These are phyloP conservation scores for Raphidocelis subcapitata DNA, from an alignment of 139 green algal species.

Conservation along the genomic window DNA sequence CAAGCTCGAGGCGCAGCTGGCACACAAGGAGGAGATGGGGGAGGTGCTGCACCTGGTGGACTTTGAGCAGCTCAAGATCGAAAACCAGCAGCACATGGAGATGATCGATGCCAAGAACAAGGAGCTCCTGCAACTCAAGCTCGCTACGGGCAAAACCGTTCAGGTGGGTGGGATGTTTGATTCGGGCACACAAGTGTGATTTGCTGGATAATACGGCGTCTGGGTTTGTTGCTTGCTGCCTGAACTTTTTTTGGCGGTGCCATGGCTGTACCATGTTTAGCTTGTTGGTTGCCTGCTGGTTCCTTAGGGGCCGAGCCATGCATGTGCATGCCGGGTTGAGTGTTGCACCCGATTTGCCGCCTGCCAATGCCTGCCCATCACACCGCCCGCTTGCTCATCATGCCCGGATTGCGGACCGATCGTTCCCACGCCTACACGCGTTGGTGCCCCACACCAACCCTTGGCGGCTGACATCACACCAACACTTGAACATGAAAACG, in stretches of 20 bases:
- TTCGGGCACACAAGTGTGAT: too few relatives aligned
- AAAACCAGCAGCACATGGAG: constrained; percentile 88
- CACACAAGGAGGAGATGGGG: constrained; percentile 81
- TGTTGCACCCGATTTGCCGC: neutral
- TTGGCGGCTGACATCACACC: neutral
- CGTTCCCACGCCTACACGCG: too few relatives aligned
- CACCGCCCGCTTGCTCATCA: too few relatives aligned
- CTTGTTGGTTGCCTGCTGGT: neutral
- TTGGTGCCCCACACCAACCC: too few relatives aligned
- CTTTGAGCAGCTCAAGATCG: constrained; percentile 93
- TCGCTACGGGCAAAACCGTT: constrained; percentile 67
- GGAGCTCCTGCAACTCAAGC: constrained; percentile 81
- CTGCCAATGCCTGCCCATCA: too few relatives aligned
- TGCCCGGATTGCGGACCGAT: too few relatives aligned
- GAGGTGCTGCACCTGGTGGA: constrained; percentile 73
- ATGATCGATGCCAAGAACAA: constrained; percentile 82
- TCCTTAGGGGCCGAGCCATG: neutral
- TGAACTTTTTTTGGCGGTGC: neutral
- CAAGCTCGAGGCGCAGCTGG: constrained; percentile 73
- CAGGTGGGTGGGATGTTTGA: constrained; percentile 44
- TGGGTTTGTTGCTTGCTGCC: neutral
- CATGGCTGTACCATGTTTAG: neutral
- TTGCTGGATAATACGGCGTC: too few relatives aligned
- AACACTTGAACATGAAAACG: neutral
- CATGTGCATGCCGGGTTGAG: neutral